A percentile compares a stretch with the other conserved stretches of the same genome.
phyloP scores from a whole-genome alignment of 768 basidiomycete genomes.

The Xerocomus spinulosus region DNA sequence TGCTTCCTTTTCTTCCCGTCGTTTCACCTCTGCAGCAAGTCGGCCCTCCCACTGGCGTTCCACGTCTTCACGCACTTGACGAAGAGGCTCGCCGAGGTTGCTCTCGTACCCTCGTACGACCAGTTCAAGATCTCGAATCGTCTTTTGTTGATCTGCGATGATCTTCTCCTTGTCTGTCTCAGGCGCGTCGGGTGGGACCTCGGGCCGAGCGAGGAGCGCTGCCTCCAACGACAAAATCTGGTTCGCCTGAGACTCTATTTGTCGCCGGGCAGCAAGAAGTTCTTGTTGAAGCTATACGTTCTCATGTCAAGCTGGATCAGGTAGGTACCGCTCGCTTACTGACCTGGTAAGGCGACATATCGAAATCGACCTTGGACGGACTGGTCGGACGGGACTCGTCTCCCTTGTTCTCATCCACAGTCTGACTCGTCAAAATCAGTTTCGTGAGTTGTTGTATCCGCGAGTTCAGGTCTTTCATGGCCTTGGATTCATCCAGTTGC shows the following conservation, averaged over 20 bases:
- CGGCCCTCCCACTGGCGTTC: conserved; percentile 67
- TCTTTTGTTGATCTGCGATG: conserved; percentile 67
- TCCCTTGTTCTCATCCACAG: conserved; percentile 63
- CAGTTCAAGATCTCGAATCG: conserved; percentile 74
- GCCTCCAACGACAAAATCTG: conserved; percentile 84
- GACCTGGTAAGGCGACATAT: conserved; percentile 83
- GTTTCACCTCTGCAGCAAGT: conserved; percentile 53
- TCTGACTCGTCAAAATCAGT: conserved; percentile 81
- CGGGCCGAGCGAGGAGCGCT: conserved; percentile 66
- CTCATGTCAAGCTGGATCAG: neutral
- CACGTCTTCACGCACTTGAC: conserved; percentile 64
- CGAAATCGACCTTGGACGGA: conserved; percentile 86
- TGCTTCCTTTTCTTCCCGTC: conserved; percentile 62
- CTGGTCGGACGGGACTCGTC: conserved; percentile 75
- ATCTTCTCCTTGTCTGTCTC: conserved; percentile 71
- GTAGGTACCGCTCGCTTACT: neutral
- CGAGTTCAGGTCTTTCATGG: conserved; percentile 77
- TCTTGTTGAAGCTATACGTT: conserved; percentile 74
- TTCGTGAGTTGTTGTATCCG: conserved; percentile 81
- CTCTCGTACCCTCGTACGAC: conserved; percentile 68
- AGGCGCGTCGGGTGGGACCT: conserved; percentile 57
- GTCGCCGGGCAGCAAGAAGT: conserved; percentile 68
- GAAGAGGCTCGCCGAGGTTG: conserved; percentile 63
- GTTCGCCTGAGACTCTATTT: conserved; percentile 74
- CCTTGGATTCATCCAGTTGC: conserved; percentile 82